phyloP scores from a whole-genome alignment of 441 rosid genomes.

The Adansonia madagascariensis region DNA sequence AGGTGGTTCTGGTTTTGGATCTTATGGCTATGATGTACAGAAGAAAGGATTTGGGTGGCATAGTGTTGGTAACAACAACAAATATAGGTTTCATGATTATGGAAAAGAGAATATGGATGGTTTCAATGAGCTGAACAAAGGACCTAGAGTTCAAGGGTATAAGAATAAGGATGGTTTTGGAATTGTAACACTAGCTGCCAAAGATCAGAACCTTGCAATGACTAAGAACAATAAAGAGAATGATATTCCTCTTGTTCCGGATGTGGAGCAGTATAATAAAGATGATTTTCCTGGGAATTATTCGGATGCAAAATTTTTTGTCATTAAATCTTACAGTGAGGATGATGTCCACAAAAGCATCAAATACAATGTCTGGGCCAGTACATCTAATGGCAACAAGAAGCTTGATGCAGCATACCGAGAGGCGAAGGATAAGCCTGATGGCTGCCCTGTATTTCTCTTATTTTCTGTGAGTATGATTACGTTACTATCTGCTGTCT shows the following conservation, averaged over 20 bases:
- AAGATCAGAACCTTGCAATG: conserved; percentile 42
- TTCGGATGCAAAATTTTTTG: conserved; percentile 57
- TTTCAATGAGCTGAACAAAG: conserved; percentile 72
- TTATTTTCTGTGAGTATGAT: conserved; percentile 76
- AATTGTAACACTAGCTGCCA: conserved; percentile 38
- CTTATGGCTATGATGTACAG: conserved; percentile 63
- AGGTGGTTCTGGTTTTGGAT: conserved; percentile 54
- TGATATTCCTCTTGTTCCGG: conserved; percentile 30
- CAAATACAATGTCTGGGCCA: conserved; percentile 72
- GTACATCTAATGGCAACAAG: conserved; percentile 78
- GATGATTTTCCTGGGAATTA: conserved; percentile 55
- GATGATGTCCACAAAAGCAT: conserved; percentile 83
- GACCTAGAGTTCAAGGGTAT: conserved; percentile 59
- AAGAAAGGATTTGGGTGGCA: conserved; percentile 59
- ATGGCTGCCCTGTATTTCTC: conserved; percentile 76
- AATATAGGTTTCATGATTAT: conserved; percentile 52
- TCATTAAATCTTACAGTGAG: conserved; percentile 78
- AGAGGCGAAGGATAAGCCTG: conserved; percentile 59
- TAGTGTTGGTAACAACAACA: conserved; percentile 52
- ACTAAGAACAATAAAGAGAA: conserved; percentile 37
- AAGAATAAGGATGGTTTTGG: conserved; percentile 51
- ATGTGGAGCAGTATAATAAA: conserved; percentile 48
- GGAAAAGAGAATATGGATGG: conserved; percentile 64
- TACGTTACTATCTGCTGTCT: background rate
- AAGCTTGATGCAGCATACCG: conserved; percentile 80